Conservation (phyloP, 2,329 filamentous ascomycete species). For the Diaporthe destruens region DNA sequence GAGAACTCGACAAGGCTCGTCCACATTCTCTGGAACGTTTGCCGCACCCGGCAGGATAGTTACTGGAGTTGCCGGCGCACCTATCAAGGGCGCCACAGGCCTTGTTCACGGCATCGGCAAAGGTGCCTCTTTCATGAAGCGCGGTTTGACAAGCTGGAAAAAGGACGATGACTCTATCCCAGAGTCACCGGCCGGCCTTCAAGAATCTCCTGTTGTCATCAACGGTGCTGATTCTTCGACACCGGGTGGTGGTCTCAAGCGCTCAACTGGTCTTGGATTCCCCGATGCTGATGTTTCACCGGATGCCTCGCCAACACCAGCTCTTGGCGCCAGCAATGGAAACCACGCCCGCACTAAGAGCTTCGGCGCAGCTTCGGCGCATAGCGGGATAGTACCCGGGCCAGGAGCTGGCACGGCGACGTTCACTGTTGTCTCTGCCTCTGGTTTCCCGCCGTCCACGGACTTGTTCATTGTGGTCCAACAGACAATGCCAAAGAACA, state of each 20-base stretch:
- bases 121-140: conserved; percentile 90
- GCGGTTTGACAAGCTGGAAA: conserved; percentile 82
- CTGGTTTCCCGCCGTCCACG: conserved; percentile 79
- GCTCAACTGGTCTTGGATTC: conserved; percentile 55
- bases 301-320: conserved; percentile 51
- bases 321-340: conserved; percentile 48
- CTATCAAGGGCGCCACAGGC: conserved; percentile 89
- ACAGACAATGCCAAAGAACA: conserved; percentile 76
- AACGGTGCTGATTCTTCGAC: conserved; percentile 56
- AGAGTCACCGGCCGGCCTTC: conserved; percentile 35
- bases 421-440: conserved; percentile 83
- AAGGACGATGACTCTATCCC: conserved; percentile 63
- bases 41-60: conserved; percentile 89
- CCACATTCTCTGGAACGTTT: conserved; percentile 93
- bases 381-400: conserved; percentile 71
- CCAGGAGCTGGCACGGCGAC: conserved; percentile 80
- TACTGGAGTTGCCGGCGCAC: conserved; percentile 82
- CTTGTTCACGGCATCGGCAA: conserved; percentile 84
- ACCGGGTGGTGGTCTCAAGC: conserved; percentile 55
- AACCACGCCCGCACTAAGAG: conserved; percentile 68
- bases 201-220: conserved; percentile 52
- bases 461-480: conserved; percentile 84
- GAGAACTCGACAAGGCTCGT: conserved; percentile 87
- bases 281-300: conserved; percentile 49
- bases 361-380: conserved; percentile 73